These are phyloP conservation scores for Micractinium conductrix DNA, from an alignment of 139 green algal species.

Conservation along the genomic window DNA sequence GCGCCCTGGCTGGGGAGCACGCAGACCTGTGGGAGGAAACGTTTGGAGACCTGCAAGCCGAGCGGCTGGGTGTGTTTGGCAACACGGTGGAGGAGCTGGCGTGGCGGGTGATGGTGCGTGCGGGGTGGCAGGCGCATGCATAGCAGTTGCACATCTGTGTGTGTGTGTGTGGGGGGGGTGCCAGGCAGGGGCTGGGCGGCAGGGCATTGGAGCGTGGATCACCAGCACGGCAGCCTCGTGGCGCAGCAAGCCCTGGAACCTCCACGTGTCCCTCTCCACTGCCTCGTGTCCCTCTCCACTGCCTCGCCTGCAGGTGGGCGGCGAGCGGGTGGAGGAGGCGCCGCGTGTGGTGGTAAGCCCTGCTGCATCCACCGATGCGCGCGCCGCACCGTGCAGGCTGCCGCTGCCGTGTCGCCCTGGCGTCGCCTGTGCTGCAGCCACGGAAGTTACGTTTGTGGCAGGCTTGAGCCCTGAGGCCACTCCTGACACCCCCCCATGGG, in stretches of 20 bases:
- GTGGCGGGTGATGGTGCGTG: constrained; percentile 1
- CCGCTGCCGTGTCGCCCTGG: too few relatives aligned
- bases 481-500: too few relatives aligned
- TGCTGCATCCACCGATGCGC: too few relatives aligned
- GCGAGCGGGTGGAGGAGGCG: not conserved
- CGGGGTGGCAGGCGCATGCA: not conserved
- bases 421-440: too few relatives aligned
- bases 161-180: not conserved
- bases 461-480: too few relatives aligned
- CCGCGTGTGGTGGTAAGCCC: not conserved
- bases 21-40: not conserved
- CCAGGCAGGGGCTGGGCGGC: not conserved
- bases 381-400: too few relatives aligned
- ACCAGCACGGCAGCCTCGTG: too few relatives aligned
- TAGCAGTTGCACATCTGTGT: not conserved
- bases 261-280: too few relatives aligned
- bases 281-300: too few relatives aligned
- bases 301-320: not conserved
- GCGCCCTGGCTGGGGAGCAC: not conserved
- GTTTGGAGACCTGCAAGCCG: not conserved
- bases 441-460: too few relatives aligned
- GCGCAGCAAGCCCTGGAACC: too few relatives aligned
- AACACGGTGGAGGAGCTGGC: not conserved
- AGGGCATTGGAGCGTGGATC: not conserved
- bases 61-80: not conserved